These are phyloP conservation scores for Blastocladiella emersonii DNA, from an alignment of 371 early-diverging fungal species.

Conservation along the genomic window DNA sequence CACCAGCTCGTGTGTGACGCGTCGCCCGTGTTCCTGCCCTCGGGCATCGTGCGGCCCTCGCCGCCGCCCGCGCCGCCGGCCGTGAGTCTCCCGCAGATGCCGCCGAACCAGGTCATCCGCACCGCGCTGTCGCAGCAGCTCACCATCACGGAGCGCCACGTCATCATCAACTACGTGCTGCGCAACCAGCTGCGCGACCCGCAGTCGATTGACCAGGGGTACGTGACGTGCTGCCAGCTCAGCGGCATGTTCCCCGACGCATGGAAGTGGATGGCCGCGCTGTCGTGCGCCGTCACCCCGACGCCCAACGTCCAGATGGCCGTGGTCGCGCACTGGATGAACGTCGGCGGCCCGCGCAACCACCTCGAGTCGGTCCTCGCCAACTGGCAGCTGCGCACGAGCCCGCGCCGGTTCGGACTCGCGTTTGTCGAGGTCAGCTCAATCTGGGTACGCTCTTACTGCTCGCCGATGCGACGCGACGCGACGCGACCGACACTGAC, in stretches of 20 bases:
- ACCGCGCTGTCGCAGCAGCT: background rate
- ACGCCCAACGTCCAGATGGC: background rate
- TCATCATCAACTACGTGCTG: background rate
- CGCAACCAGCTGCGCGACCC: background rate
- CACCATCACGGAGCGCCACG: background rate
- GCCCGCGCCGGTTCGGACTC: background rate
- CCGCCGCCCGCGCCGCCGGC: no score
- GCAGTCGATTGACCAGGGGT: background rate
- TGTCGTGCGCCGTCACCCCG: background rate
- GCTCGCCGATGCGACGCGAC: no score
- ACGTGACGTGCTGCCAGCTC: background rate
- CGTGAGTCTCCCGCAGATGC: background rate
- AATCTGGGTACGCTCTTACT: background rate
- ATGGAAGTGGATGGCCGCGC: background rate
- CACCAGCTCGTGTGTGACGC: background rate
- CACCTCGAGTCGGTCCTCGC: background rate
- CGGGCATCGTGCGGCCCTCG: no score
- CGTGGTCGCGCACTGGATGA: background rate
- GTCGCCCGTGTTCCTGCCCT: background rate
- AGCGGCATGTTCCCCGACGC: background rate
- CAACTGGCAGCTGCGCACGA: background rate
- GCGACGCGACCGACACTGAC: no score
- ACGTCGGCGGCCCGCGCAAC: background rate
- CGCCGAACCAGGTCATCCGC: background rate
- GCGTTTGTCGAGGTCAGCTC: background rate